Evolutionary conservation across 495 filamentous ascomycete species (phyloP), one percentile per base, ranked within the genome.

Genomic region (Pyrenula massariospora): DNA sequence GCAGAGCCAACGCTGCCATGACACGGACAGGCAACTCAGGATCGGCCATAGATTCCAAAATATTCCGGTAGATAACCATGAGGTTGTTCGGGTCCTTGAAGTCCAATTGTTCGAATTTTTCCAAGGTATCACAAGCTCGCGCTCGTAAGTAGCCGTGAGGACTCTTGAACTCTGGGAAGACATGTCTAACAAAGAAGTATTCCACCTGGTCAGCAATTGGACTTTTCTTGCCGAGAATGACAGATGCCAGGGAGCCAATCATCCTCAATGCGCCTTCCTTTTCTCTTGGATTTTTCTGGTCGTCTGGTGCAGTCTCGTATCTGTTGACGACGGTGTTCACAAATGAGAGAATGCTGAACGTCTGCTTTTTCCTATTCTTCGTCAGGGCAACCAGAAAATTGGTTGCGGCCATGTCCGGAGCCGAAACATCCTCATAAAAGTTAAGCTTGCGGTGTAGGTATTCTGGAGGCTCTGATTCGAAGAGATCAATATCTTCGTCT

Each of bases 121-220:
- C 94, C 53, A 98, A 79, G 0, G 91, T 95, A 63, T 97, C 91
- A 67, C 93, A 98, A 56, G 93, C 94, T 58, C 93, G 87, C 22
- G 93, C 93, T 56, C 93, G 84, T 52, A 98, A 84, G 75, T 89
- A 98, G 21, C 94, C 94, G 63, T 95, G 87, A 19, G 85, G 81
- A 68, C 88, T 96, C 58, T 88, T 83, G 76, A 98, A 98, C 65
- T 98, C 94, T 10, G 93, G 93, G 75, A 98, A 97, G 57, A 98
- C 93, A 61, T 96, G 93, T 54, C 93, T 87, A 55, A 97, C 91
- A 59, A 98, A 88, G 78, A 98, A 98, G 65, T 93, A 96, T 71
- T 98, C 93, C n/a, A 96, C 92, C 72, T 96, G 89, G 61, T 94
- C 86, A 42, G 93, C 93, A 62, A 98, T 95, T 11, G 93, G 93